Evolutionary conservation across 2,329 filamentous ascomycete genomes (phyloP).

Genomic region (Mycosphaerella arachidis): DNA sequence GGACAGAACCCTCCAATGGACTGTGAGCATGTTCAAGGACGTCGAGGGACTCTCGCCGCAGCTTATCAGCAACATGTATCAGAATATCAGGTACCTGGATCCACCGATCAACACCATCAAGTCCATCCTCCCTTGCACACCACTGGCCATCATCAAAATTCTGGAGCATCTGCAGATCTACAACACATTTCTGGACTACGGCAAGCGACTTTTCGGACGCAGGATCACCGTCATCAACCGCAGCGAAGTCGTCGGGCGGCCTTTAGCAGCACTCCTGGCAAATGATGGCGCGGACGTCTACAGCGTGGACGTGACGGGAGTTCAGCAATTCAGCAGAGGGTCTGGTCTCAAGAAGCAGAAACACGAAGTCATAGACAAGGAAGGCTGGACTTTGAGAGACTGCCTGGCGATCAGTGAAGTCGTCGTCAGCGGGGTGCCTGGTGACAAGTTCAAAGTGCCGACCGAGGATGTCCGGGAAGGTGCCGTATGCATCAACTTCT

Average conservation of each 20-base stretch:
- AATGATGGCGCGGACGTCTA: constrained; percentile 96
- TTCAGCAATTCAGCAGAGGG: constrained; percentile 88
- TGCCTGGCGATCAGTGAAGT: constrained; percentile 87
- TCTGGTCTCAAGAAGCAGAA: constrained; percentile 78
- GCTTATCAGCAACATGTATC: constrained; percentile 99
- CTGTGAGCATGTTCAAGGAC: constrained; percentile 84
- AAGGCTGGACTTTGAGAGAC: constrained; percentile 72
- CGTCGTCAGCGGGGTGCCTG: constrained; percentile 87
- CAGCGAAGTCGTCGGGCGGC: constrained; percentile 90
- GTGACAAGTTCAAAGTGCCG: constrained; percentile 84
- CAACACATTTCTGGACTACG: constrained; percentile 87
- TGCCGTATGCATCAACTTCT: constrained; percentile 98
- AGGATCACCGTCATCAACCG: constrained; percentile 96
- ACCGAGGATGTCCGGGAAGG: constrained; percentile 78
- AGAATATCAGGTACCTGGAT: constrained; percentile 94
- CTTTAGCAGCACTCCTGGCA: constrained; percentile 84
- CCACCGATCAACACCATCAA: constrained; percentile 71
- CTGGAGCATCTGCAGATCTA: constrained; percentile 94
- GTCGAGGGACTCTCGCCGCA: constrained; percentile 91
- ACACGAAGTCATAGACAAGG: constrained; percentile 82
- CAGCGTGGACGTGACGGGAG: constrained; percentile 85
- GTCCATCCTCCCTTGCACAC: constrained; percentile 91
- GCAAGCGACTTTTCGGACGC: constrained; percentile 87
- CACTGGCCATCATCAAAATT: constrained; percentile 93
- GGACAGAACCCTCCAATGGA: constrained; percentile 94